Base-by-base conservation (phyloP, 208 protist species). In the Entamoeba moshkovskii region DNA sequence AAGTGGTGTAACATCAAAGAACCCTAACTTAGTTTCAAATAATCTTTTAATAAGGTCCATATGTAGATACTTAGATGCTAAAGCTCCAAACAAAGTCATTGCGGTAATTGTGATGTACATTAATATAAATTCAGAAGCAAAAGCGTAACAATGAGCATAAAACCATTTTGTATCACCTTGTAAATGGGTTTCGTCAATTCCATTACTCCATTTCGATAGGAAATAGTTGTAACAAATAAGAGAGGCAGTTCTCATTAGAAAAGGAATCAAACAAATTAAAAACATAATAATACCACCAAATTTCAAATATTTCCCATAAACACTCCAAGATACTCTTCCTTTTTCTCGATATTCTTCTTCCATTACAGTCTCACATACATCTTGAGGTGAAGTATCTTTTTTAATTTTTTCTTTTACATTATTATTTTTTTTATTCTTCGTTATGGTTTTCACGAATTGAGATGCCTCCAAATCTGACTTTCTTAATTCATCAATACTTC, bases 1-100 rank as follows among this genome's bases (percentile, higher is more conserved):
- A 6, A 66, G 0, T 45, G 94, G 94, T 0, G 94, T 95, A n/a
- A 38, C 59, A 92, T 94, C 93, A 45, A 95, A 95, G 33, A 94
- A 95, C 2, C 48, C 25, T 3, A 93, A 38, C n/a, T 38, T 46
- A 1, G 38, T 6, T n/a, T 33, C 3, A 18, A 93, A 66, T 11
- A 95, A 42, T 44, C 5, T 4, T 22, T 29, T 8, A 0, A 95
- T 46, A 13, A 95, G 25, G 11, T 42, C 2, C 3, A 46, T 44
- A 45, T 93, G 92, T 8, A 95, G 45, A 22, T 11, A 46, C 33
- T 22, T 18, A 45, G 92, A 66, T 29, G 66, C 91, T 42, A 29
- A 42, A n/a, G n/a, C 18, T 42, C 59, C 18, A 38, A 73, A 73
- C 18, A 1, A 38, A 44, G 29, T 73, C 29, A 73, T 73, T 73